Percentiles rank a stretch among this genome's conserved stretches.
Evolutionary conservation across 805 yeast species (phyloP).

Genomic region (Ogataea chonburiensis): DNA sequence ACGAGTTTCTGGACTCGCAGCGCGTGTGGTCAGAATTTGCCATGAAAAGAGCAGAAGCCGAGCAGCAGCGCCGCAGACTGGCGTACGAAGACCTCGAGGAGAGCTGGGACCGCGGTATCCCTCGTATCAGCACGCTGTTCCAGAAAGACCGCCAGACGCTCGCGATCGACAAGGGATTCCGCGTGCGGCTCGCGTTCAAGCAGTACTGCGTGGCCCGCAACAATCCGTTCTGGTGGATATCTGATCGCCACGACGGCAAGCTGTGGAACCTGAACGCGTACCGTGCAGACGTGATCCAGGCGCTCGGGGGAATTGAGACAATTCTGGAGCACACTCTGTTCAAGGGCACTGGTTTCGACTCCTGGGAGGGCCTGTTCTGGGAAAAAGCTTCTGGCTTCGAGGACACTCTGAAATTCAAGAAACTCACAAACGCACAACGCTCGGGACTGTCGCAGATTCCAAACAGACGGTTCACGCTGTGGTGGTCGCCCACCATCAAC

Average conservation of each 20-base stretch:
- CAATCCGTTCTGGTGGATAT: slow-evolving; percentile 97
- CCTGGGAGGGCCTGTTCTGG: slow-evolving; percentile 99
- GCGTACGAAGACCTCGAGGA: slow-evolving; percentile 93
- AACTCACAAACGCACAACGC: slow-evolving; percentile 95
- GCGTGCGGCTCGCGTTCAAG: slow-evolving; percentile 76
- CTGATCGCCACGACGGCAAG: slow-evolving; percentile 89
- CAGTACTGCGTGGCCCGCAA: slow-evolving; percentile 67
- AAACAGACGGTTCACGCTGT: slow-evolving; percentile 90
- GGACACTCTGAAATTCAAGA: slow-evolving; percentile 91
- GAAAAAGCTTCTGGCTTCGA: slow-evolving; percentile 97
- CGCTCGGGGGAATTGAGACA: slow-evolving; percentile 95
- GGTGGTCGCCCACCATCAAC: slow-evolving; percentile 99
- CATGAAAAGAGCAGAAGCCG: slow-evolving; percentile 81
- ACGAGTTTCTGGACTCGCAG: slow-evolving; percentile 90
- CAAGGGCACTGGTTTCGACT: slow-evolving; percentile 95
- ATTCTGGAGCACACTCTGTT: slow-evolving; percentile 92
- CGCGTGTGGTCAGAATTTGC: slow-evolving; percentile 98
- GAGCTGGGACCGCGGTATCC: slow-evolving; percentile 96
- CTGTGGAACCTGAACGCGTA: slow-evolving; percentile 92
- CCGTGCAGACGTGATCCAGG: slow-evolving; percentile 94
- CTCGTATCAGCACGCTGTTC: slow-evolving; percentile 90
- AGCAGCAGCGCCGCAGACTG: slow-evolving; percentile 77
- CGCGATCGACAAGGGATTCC: slow-evolving; percentile 92
- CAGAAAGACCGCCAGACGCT: slow-evolving; percentile 93
- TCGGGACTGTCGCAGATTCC: slow-evolving; percentile 98